Evolutionary conservation across 208 protist species (phyloP), one percentile per base, ranked within the genome.

Genomic region (Blechomonas ayalai): DNA sequence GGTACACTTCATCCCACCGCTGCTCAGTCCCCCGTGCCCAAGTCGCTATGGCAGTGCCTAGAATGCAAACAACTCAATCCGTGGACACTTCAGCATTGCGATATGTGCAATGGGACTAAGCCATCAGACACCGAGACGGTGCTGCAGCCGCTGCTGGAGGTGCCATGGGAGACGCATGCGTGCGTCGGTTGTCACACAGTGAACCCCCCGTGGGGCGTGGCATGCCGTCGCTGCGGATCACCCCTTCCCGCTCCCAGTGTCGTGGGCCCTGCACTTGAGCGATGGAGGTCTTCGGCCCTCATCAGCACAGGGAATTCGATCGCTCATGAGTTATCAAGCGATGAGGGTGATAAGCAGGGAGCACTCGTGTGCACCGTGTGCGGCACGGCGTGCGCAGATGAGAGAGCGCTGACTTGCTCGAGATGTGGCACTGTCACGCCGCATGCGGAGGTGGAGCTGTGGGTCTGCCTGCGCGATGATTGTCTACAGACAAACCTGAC

Each of bases 401-500:
- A 61, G 20, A 36, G 31, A 47, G 63, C 36, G 33, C 50, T 36
- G 42, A 25, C 13, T 6, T 36, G 72, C 35, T 45, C 34, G 12
- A 43, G 9, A 9, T 48, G 40, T 31, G 44, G 47, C 33, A 45
- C 22, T 45, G 40, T 43, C 47, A 34, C 26, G 25, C 22, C 45
- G 54, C 39, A 46, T 29, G 38, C 4, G 9, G 10, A 27, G 5
- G 40, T 15, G 15, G 28, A 19, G 35, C 44, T 48, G 26, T 90
- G 81, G 77, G 52, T 90, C 19, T 90, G 81, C 46, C 49, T 90
- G 24, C 50, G 46, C 15, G 43, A 69, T 18, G 68, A 73, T 28
- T 90, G 81, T 42, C 44, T 86, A 16, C 64, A 76, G 18, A 29
- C 76, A 6, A 85, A 90, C 59, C 4, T 67, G 19, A 34, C 24